Conservation (phyloP, 2,329 filamentous ascomycete genomes). For the Diplodia sapinea region DNA sequence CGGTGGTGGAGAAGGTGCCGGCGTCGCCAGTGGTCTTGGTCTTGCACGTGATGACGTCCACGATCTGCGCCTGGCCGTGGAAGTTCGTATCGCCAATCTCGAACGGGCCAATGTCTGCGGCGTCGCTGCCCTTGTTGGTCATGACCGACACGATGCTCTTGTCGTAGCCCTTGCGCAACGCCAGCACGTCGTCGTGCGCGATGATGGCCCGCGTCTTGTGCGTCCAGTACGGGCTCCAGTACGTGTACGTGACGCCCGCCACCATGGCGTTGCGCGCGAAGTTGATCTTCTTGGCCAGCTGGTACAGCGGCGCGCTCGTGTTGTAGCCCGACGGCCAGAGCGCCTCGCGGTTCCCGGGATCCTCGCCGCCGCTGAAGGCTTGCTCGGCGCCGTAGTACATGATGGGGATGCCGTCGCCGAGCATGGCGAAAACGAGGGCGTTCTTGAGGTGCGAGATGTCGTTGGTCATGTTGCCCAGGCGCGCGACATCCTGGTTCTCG, state of each 20-base stretch:
- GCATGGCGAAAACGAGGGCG: conserved; percentile 46
- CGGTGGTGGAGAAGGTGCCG: neutral
- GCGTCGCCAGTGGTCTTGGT: conserved; percentile 15
- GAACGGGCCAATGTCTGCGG: conserved; percentile 7
- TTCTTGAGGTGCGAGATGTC: conserved; percentile 48
- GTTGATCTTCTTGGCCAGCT: conserved; percentile 25
- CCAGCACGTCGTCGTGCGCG: conserved; percentile 4
- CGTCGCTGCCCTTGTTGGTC: conserved; percentile 1
- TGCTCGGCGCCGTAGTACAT: conserved; percentile 51
- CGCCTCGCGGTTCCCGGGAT: conserved; percentile 50
- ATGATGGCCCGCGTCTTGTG: conserved; percentile 16
- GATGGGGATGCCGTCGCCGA: conserved; percentile 49
- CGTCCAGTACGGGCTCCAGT: conserved; percentile 24
- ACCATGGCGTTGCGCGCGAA: conserved; percentile 24
- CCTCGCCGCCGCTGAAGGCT: conserved; percentile 45
- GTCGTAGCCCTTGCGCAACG: conserved; percentile 18
- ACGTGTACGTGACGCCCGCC: neutral
- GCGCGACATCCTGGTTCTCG: conserved; percentile 50
- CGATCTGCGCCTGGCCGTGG: conserved; percentile 19
- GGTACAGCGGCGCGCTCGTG: conserved; percentile 34
- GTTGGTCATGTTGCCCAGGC: conserved; percentile 46
- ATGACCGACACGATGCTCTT: conserved; percentile 15
- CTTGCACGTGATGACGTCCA: conserved; percentile 10
- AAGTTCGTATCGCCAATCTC: conserved; percentile 27
- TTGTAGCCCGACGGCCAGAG: conserved; percentile 48